These are phyloP conservation scores for Zymoseptoria ardabiliae DNA, from an alignment of 2,329 filamentous ascomycete species.

Conservation along the genomic window DNA sequence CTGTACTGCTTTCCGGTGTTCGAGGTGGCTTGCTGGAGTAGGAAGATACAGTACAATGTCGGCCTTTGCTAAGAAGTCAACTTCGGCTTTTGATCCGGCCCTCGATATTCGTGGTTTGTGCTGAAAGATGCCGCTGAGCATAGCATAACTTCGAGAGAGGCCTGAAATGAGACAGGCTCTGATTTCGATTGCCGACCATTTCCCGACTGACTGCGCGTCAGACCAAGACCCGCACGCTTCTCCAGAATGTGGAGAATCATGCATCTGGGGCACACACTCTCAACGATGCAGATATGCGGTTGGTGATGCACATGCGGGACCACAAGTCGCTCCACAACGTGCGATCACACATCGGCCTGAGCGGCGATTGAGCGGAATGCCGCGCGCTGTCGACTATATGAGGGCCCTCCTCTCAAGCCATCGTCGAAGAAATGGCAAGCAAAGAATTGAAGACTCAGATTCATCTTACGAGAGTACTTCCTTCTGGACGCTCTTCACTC, in stretches of 20 bases:
- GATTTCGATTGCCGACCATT: not conserved
- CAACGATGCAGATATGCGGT: not conserved
- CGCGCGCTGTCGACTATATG: constrained; percentile 4
- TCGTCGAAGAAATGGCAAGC: constrained; percentile 2
- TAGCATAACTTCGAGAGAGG: no score
- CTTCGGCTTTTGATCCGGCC: no score
- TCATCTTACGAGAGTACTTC: not conserved
- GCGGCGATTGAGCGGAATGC: constrained; percentile 1
- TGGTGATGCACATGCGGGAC: not conserved
- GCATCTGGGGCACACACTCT: not conserved
- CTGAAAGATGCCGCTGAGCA: not conserved
- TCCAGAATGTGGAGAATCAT: not conserved
- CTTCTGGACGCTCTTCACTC: not conserved
- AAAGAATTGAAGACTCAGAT: not conserved
- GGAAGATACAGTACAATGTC: no score
- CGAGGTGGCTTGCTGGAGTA: not conserved
- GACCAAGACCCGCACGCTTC: not conserved
- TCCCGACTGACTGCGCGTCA: not conserved
- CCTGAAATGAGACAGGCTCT: no score
- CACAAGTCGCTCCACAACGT: not conserved
- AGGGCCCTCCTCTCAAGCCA: constrained; percentile 1
- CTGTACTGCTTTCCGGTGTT: not conserved
- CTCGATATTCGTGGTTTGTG: not conserved
- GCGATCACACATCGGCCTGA: not conserved
- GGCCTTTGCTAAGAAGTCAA: no score